These are phyloP conservation scores for Acer negundo DNA, from an alignment of 345 rosid genomes.

Conservation along the genomic window DNA sequence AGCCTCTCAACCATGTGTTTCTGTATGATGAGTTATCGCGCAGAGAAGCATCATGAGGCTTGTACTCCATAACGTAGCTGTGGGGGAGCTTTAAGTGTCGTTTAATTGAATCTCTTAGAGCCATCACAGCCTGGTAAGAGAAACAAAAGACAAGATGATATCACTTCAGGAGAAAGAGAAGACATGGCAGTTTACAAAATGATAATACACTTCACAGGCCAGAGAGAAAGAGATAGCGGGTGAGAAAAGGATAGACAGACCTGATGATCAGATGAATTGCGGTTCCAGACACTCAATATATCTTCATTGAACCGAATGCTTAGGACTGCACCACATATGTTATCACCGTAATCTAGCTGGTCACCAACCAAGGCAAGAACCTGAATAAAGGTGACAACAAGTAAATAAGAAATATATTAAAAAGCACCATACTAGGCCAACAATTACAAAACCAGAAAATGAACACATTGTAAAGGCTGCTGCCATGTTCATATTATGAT, in stretches of 20 bases:
- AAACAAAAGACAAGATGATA: background rate
- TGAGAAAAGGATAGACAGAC: constrained; percentile 30
- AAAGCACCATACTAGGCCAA: background rate
- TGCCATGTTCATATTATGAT: background rate
- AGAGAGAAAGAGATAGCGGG: background rate
- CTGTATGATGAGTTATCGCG: constrained; percentile 92
- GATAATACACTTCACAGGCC: background rate
- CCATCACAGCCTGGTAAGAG: constrained; percentile 79
- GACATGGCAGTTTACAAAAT: too few relatives aligned
- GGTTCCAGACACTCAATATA: constrained; percentile 90
- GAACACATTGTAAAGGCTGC: background rate
- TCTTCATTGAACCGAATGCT: constrained; percentile 95
- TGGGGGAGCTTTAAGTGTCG: constrained; percentile 91
- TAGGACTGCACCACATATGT: constrained; percentile 90
- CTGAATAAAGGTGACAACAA: constrained; percentile 37
- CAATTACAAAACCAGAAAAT: background rate
- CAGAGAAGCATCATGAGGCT: constrained; percentile 90
- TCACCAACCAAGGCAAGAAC: constrained; percentile 92
- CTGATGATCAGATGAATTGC: constrained; percentile 92
- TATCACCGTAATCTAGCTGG: constrained; percentile 81
- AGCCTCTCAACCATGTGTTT: constrained; percentile 97
- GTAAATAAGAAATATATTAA: background rate
- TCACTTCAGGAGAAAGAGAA: background rate
- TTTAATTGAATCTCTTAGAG: constrained; percentile 79
- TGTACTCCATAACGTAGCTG: constrained; percentile 93